Evolutionary conservation across 164 flowering plant genomes (phyloP).

Genomic region (Liquidambar formosana): DNA sequence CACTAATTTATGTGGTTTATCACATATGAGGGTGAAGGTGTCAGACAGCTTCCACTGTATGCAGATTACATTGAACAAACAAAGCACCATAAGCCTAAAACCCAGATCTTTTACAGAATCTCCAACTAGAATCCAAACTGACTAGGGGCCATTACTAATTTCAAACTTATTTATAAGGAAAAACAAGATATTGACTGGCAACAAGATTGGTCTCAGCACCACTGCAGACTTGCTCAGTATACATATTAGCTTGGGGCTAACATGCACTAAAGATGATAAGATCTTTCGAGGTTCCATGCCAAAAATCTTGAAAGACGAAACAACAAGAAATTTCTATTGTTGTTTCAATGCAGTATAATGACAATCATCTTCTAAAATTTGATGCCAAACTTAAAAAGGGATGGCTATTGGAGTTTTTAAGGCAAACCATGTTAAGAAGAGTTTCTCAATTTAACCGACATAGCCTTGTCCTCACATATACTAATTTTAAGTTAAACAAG

Average conservation of each 20-base stretch:
- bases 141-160: background rate
- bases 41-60: background rate
- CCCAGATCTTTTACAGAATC: background rate
- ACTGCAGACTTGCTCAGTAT: too few species aligned
- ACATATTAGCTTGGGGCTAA: too few species aligned
- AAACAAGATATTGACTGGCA: background rate
- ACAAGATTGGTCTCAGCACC: background rate
- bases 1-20: background rate
- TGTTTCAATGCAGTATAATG: too few species aligned
- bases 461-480: background rate
- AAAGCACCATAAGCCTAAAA: background rate
- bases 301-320: too few species aligned
- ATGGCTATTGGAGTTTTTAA: too few species aligned
- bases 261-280: background rate
- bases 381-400: too few species aligned
- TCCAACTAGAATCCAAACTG: background rate
- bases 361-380: too few species aligned
- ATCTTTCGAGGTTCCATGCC: too few species aligned
- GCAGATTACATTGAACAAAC: background rate
- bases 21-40: background rate
- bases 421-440: too few species aligned
- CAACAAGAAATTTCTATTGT: too few species aligned
- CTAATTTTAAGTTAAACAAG: background rate
- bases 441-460: too few species aligned
- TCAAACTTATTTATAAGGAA: conserved; percentile 5